phyloP scores from a whole-genome alignment of 345 rosid species.

The Arabis alpina region DNA sequence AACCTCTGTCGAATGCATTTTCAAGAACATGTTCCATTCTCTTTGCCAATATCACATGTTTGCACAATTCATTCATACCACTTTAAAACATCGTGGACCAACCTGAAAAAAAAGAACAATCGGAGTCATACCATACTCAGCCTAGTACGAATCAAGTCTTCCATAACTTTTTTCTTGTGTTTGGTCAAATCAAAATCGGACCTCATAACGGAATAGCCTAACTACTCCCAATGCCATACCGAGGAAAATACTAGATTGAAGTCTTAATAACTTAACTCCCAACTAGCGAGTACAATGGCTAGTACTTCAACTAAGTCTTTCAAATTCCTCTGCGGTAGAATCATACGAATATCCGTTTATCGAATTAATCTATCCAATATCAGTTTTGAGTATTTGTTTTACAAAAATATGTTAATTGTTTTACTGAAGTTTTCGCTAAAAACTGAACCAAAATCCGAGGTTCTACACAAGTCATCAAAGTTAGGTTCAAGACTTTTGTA shows the following conservation, averaged over 20 bases:
- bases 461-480: too few species aligned
- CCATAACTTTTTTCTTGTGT: too few species aligned
- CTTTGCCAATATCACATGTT: constrained; percentile 82
- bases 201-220: too few species aligned
- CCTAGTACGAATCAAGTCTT: too few species aligned
- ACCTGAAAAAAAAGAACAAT: not conserved
- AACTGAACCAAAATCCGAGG: too few species aligned
- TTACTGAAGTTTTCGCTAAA: too few species aligned
- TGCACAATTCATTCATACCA: constrained; percentile 22
- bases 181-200: too few species aligned
- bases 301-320: constrained; percentile 98
- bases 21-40: constrained; percentile 95
- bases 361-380: not conserved
- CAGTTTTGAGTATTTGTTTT: too few species aligned
- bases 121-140: too few species aligned
- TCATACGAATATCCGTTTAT: constrained; percentile 89
- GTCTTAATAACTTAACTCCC: constrained; percentile 70
- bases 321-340: constrained; percentile 89
- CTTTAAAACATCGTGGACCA: not conserved
- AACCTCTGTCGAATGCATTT: constrained; percentile 94
- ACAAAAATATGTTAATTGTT: too few species aligned
- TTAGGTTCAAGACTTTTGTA: too few species aligned
- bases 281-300: constrained; percentile 69
- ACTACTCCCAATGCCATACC: too few species aligned
- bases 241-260: not conserved